Percentiles rank a stretch among this genome's conserved stretches.
phyloP scores from a whole-genome alignment of 306 rosid genomes.

The Lathyrus sativus region DNA sequence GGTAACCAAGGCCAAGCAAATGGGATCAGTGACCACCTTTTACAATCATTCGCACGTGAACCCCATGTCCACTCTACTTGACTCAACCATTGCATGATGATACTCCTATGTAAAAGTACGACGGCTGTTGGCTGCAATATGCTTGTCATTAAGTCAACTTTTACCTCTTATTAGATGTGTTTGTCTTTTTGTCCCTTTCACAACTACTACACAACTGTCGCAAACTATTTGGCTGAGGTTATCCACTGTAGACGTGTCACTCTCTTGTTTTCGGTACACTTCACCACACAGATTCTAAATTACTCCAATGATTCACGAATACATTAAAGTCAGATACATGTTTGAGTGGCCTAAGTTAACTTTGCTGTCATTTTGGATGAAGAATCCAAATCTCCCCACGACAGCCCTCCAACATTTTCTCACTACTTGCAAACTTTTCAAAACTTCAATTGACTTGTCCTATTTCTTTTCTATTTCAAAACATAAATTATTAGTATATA shows the following conservation, averaged over 20 bases:
- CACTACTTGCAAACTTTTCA: background rate
- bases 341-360: too few relatives aligned
- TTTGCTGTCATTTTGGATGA: too few relatives aligned
- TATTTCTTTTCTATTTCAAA: too few relatives aligned
- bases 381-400: background rate
- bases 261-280: background rate
- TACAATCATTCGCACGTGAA: too few relatives aligned
- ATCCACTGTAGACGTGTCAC: background rate
- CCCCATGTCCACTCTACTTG: too few relatives aligned
- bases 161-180: constrained; percentile 5
- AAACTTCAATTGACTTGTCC: too few relatives aligned
- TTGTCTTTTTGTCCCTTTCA: background rate
- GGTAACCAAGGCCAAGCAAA: too few relatives aligned
- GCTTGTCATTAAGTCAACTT: constrained; percentile 24
- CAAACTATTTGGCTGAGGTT: constrained; percentile 15
- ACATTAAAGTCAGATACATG: too few relatives aligned
- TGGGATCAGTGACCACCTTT: too few relatives aligned
- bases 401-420: background rate
- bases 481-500: too few relatives aligned
- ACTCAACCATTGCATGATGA: background rate
- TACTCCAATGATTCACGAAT: too few relatives aligned
- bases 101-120: background rate
- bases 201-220: background rate
- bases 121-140: background rate
- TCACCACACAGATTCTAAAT: constrained; percentile 2